Evolutionary conservation across 2,329 filamentous ascomycete genomes (phyloP).

Genomic region (Fusarium tanahbumbuense): DNA sequence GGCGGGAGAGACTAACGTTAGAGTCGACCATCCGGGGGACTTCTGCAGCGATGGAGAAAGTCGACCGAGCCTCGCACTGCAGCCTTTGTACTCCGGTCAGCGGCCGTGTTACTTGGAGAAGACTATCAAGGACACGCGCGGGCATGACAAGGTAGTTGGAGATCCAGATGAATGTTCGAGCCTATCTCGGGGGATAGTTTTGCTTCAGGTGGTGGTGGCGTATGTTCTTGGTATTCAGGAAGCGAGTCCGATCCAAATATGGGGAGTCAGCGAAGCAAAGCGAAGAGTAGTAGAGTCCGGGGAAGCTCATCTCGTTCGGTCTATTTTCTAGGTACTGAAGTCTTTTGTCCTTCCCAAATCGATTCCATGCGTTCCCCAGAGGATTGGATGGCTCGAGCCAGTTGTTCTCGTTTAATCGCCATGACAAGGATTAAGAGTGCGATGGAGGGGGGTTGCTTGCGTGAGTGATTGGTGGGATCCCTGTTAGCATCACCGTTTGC

Average conservation of each 20-base stretch:
- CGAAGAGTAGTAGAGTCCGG: slow-evolving; percentile 3
- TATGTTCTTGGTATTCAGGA: slow-evolving; percentile 4
- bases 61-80: slow-evolving; percentile 19
- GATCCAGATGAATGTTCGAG: slow-evolving; percentile 14
- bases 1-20: slow-evolving; percentile 29
- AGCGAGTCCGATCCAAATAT: slow-evolving; percentile 21
- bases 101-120: slow-evolving; percentile 19
- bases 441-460: slow-evolving; percentile 31
- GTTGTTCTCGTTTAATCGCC: slow-evolving; percentile 34
- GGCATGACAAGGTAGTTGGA: slow-evolving; percentile 33
- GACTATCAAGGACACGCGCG: slow-evolving; percentile 6
- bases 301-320: slow-evolving; percentile 11
- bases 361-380: slow-evolving; percentile 28
- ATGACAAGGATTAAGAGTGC: slow-evolving; percentile 25
- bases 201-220: slow-evolving; percentile 33
- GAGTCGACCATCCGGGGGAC: slow-evolving; percentile 39
- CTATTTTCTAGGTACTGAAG: background rate
- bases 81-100: slow-evolving; percentile 23
- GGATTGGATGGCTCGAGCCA: slow-evolving; percentile 26
- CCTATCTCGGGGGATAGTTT: slow-evolving; percentile 19
- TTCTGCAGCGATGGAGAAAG: slow-evolving; percentile 41
- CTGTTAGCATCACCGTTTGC: slow-evolving; percentile 22
- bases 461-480: slow-evolving; percentile 37
- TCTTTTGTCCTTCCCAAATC: slow-evolving; percentile 17
- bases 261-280: slow-evolving; percentile 8